Evolutionary conservation across 805 yeast species (phyloP).

Genomic region (Saturnispora saitoi): DNA sequence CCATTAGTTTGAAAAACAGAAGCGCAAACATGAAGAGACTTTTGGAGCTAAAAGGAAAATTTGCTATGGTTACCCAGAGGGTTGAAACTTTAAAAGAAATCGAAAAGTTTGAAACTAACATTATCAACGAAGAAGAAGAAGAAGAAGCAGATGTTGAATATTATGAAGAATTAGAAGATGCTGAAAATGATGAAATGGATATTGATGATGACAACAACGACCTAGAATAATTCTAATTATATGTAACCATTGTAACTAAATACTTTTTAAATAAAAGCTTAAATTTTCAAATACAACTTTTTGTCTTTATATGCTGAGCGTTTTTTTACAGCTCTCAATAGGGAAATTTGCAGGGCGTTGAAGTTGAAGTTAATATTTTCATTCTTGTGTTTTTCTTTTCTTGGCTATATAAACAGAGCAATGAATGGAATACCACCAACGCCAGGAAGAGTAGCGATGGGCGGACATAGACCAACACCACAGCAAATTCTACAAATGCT

Average conservation of each 20-base stretch:
- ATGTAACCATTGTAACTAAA: not conserved
- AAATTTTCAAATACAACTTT: not conserved
- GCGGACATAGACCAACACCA: constrained; percentile 18
- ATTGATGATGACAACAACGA: constrained; percentile 16
- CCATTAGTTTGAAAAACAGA: constrained; percentile 39
- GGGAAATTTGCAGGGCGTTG: not conserved
- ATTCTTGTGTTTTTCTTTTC: not conserved
- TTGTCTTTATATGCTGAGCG: not conserved
- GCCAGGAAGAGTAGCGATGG: not conserved
- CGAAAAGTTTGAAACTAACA: constrained; percentile 33
- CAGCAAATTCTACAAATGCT: constrained; percentile 27
- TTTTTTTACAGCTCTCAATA: not conserved
- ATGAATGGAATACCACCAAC: constrained; percentile 3
- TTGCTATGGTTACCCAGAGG: constrained; percentile 39
- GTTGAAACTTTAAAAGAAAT: constrained; percentile 70
- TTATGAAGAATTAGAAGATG: constrained; percentile 18
- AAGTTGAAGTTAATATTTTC: not conserved
- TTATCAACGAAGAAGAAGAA: constrained; percentile 12
- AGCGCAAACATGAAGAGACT: constrained; percentile 41
- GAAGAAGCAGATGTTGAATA: constrained; percentile 16
- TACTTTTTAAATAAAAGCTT: not conserved
- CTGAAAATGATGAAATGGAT: constrained; percentile 19
- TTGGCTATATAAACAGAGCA: not conserved
- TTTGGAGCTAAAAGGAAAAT: constrained; percentile 42
- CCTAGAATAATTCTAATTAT: not conserved